Evolutionary conservation across 106 monocot genomes (phyloP).

Genomic region (Triglochin maritima): DNA sequence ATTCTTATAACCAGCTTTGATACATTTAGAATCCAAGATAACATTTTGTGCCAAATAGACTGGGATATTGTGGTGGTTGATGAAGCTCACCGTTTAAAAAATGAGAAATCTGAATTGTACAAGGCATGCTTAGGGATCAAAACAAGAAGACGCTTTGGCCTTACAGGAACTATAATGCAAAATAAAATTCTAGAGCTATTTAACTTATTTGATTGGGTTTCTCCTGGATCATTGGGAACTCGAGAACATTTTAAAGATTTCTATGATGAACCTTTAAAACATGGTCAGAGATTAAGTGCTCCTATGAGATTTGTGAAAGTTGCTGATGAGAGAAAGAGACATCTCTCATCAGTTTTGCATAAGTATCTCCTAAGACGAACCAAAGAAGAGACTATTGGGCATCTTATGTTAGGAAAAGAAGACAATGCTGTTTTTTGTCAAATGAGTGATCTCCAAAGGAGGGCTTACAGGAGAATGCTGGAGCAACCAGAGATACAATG

Average conservation of each 20-base stretch:
- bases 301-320: constrained; percentile 71
- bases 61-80: constrained; percentile 89
- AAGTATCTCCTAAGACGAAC: constrained; percentile 85
- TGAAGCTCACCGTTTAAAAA: constrained; percentile 90
- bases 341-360: constrained; percentile 57
- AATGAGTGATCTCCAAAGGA: constrained; percentile 93
- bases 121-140: constrained; percentile 63
- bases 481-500: constrained; percentile 84
- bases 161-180: constrained; percentile 96
- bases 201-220: constrained; percentile 96
- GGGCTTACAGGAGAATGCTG: constrained; percentile 89
- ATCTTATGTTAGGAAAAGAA: constrained; percentile 98
- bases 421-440: constrained; percentile 93
- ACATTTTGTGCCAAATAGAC: constrained; percentile 40
- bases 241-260: constrained; percentile 85
- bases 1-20: constrained; percentile 92
- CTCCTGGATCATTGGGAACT: constrained; percentile 77
- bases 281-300: constrained; percentile 84
- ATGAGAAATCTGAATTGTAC: constrained; percentile 87
- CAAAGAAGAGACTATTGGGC: constrained; percentile 94
- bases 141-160: constrained; percentile 76
- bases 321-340: constrained; percentile 72
- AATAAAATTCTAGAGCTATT: constrained; percentile 89
- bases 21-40: constrained; percentile 74
- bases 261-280: constrained; percentile 91